These are phyloP conservation scores for Paraconiothyrium brasiliense DNA, from an alignment of 2,329 filamentous ascomycete species.

Conservation along the genomic window DNA sequence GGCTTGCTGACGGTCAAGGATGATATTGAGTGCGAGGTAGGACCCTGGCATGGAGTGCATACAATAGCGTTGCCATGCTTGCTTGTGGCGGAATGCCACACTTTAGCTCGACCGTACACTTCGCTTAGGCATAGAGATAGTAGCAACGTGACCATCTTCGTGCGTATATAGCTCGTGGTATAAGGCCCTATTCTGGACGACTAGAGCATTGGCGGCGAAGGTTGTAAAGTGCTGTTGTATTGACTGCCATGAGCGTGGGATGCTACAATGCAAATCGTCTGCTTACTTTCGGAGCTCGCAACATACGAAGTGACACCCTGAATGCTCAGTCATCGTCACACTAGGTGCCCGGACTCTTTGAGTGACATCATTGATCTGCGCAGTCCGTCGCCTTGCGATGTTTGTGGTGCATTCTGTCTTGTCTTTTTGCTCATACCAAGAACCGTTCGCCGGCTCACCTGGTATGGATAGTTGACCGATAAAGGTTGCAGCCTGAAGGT, in stretches of 20 bases:
- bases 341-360: background rate
- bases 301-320: background rate
- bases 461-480: background rate
- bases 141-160: background rate
- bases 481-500: background rate
- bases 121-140: background rate
- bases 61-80: constrained; percentile 1
- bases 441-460: background rate
- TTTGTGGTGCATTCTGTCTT: background rate
- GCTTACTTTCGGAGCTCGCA: background rate
- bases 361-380: constrained; percentile 1
- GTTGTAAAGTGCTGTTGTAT: constrained; percentile 4
- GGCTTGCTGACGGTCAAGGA: background rate
- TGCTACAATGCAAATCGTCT: background rate
- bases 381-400: background rate
- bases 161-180: constrained; percentile 2
- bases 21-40: background rate
- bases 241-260: background rate
- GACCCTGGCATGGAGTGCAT: background rate
- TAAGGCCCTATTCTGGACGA: background rate
- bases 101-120: constrained; percentile 1
- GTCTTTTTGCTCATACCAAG: background rate
- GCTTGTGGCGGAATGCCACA: background rate
- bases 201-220: background rate
- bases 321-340: constrained; percentile 10